These are phyloP conservation scores for Leishmania aethiopica DNA, from an alignment of 208 protist genomes.

Conservation along the genomic window DNA sequence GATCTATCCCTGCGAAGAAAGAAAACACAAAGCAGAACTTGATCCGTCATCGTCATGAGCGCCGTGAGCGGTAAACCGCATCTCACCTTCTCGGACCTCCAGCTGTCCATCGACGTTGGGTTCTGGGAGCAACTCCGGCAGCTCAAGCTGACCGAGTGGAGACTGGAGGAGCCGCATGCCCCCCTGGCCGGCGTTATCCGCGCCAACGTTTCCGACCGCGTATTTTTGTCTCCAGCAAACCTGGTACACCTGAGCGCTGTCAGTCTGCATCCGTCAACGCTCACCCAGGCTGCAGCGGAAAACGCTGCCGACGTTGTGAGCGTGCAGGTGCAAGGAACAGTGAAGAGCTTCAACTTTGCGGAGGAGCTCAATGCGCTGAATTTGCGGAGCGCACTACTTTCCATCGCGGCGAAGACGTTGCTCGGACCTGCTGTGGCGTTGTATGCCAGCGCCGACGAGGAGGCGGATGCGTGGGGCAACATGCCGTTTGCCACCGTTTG, in stretches of 20 bases:
- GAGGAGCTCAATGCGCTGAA: conserved; percentile 25
- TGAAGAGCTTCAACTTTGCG: conserved; percentile 35
- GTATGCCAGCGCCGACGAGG: conserved; percentile 9
- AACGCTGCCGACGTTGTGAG: conserved; percentile 18
- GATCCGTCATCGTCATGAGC: not conserved
- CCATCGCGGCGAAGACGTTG: conserved; percentile 12
- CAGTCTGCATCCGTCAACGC: conserved; percentile 22
- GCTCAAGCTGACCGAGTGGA: conserved; percentile 61
- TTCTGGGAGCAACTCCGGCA: conserved; percentile 68
- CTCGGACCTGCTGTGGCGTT: conserved; percentile 12
- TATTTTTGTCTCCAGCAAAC: conserved; percentile 31
- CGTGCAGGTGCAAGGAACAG: conserved; percentile 22
- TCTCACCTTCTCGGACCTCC: conserved; percentile 38
- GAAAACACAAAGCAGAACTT: not conserved
- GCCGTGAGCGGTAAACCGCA: not conserved
- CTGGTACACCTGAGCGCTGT: conserved; percentile 37
- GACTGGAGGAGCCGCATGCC: conserved; percentile 48
- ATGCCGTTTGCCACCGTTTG: conserved; percentile 67
- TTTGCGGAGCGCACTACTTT: conserved; percentile 23
- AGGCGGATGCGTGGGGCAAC: conserved; percentile 36
- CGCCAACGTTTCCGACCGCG: conserved; percentile 24
- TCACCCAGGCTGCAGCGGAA: not conserved
- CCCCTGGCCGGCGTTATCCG: conserved; percentile 35
- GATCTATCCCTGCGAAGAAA: not conserved
- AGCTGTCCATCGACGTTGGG: conserved; percentile 54